Percentiles rank a stretch among this genome's conserved stretches.
phyloP scores from a whole-genome alignment of 257 asterid species.

The Gynochthodes officinalis region DNA sequence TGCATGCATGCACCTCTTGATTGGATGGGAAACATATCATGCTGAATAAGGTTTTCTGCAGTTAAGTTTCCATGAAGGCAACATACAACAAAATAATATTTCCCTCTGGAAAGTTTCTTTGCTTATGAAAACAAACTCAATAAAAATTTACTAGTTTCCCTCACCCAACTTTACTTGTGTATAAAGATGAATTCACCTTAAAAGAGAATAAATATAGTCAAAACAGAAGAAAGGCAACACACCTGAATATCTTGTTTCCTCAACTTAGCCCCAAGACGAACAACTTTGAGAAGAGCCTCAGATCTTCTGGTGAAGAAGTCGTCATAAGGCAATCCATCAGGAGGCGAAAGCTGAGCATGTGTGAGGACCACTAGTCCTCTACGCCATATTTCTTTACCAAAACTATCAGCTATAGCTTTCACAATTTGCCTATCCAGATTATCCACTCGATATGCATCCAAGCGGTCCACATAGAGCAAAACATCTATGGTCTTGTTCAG shows the following conservation, averaged over 20 bases:
- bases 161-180: not conserved
- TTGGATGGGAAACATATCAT: not conserved
- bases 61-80: too few species aligned
- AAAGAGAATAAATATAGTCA: constrained; percentile 5
- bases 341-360: constrained; percentile 98
- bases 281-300: constrained; percentile 76
- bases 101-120: not conserved
- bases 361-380: constrained; percentile 82
- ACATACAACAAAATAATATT: too few species aligned
- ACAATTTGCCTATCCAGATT: constrained; percentile 85
- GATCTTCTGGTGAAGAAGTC: constrained; percentile 83
- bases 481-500: constrained; percentile 89
- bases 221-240: constrained; percentile 6
- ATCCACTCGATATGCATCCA: constrained; percentile 97
- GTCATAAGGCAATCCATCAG: constrained; percentile 84
- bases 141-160: not conserved
- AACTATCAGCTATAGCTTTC: constrained; percentile 76
- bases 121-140: constrained; percentile 3
- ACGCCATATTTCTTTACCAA: constrained; percentile 84
- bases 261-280: constrained; percentile 70
- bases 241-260: constrained; percentile 62
- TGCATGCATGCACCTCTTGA: not conserved
- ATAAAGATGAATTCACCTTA: constrained; percentile 1
- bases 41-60: not conserved
- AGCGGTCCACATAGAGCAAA: constrained; percentile 93